Conservation (phyloP, 495 filamentous ascomycete genomes). For the Baudoinia panamericana region DNA sequence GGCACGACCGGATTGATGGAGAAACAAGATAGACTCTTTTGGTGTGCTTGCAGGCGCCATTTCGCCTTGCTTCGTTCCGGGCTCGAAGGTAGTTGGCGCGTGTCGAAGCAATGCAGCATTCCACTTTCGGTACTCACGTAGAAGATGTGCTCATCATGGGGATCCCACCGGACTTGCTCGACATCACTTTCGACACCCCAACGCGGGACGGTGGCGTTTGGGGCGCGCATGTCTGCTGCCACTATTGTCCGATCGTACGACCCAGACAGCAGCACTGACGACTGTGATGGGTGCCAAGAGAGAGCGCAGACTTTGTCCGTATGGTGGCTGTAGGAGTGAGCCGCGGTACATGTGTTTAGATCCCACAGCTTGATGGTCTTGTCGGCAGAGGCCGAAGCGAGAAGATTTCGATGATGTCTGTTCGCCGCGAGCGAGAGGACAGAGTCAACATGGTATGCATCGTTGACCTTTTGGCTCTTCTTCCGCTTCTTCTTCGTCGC, state of each 20-base stretch:
- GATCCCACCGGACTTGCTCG: conserved; percentile 83
- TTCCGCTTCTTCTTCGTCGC: conserved; percentile 66
- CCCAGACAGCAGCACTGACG: conserved; percentile 78
- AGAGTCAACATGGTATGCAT: conserved; percentile 87
- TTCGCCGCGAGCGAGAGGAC: conserved; percentile 84
- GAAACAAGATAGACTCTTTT: conserved; percentile 86
- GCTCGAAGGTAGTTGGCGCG: conserved; percentile 51
- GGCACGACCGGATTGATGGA: conserved; percentile 81
- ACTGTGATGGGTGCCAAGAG: conserved; percentile 77
- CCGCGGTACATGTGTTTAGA: conserved; percentile 76
- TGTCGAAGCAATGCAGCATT: conserved; percentile 76
- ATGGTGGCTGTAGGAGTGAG: conserved; percentile 81
- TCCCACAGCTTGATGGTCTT: conserved; percentile 98
- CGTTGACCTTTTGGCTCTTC: conserved; percentile 72
- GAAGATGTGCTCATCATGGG: conserved; percentile 83
- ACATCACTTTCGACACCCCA: conserved; percentile 95
- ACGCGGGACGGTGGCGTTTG: conserved; percentile 58
- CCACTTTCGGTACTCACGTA: conserved; percentile 78
- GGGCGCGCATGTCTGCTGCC: conserved; percentile 84
- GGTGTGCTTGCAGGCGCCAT: conserved; percentile 92
- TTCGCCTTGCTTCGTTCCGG: conserved; percentile 66
- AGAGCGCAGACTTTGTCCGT: conserved; percentile 94
- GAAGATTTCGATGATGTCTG: conserved; percentile 78
- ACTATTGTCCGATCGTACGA: conserved; percentile 90
- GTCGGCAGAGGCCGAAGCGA: conserved; percentile 93